Percentiles rank a stretch among this genome's conserved stretches.
Conservation (phyloP, 352 stramenopile species). For the Chrysophaeum taylorii region DNA sequence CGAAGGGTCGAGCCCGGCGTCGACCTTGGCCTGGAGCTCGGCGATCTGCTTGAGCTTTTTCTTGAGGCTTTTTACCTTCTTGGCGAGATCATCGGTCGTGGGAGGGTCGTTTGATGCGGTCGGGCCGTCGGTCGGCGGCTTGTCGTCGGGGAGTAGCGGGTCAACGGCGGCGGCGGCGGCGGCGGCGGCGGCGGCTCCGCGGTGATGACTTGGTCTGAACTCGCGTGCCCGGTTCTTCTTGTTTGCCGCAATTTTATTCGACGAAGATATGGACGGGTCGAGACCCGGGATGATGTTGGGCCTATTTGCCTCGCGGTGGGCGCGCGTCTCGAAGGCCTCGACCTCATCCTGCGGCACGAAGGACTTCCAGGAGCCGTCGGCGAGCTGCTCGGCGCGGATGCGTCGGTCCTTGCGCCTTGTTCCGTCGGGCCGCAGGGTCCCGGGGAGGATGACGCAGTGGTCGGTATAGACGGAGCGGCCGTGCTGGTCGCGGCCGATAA, state of each 20-base stretch:
- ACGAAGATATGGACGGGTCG: too few relatives aligned
- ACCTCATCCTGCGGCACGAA: slow-evolving; percentile 6
- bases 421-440: not conserved
- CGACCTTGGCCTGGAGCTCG: not conserved
- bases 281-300: too few relatives aligned
- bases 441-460: not conserved
- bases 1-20: not conserved
- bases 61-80: not conserved
- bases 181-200: not conserved
- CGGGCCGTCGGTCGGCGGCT: not conserved
- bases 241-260: too few relatives aligned
- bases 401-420: not conserved
- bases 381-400: not conserved
- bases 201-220: not conserved
- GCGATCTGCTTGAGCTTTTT: slow-evolving; percentile 1
- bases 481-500: not conserved
- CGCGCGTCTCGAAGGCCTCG: not conserved
- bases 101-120: not conserved
- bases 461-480: not conserved
- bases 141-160: too few relatives aligned
- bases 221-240: not conserved
- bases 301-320: too few relatives aligned
- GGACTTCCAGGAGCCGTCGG: slow-evolving; percentile 4
- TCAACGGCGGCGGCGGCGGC: not conserved
- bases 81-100: not conserved